phyloP scores from a whole-genome alignment of 2,329 filamentous ascomycete genomes.

The Beauveria australis region DNA sequence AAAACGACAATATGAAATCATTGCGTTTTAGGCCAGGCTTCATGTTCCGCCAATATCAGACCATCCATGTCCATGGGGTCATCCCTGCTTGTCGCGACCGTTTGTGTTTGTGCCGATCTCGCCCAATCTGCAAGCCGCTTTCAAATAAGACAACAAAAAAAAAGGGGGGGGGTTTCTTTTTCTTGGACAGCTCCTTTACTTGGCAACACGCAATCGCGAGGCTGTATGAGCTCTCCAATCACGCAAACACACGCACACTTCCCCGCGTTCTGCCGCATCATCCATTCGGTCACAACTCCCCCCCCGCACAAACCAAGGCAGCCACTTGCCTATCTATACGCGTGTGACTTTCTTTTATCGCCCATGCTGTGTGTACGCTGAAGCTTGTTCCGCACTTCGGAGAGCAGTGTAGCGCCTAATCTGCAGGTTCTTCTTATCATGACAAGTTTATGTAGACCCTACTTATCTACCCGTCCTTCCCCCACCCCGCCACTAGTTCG shows the following conservation, averaged over 20 bases:
- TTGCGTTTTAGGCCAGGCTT: background rate
- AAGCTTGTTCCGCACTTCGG: no score
- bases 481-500: no score
- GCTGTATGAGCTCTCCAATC: background rate
- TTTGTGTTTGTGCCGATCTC: background rate
- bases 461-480: no score
- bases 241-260: background rate
- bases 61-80: background rate
- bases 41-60: background rate
- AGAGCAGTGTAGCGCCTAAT: no score
- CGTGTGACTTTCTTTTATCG: background rate
- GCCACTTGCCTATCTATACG: background rate
- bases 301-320: no score
- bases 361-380: no score
- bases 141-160: background rate
- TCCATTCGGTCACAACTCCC: background rate
- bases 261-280: background rate
- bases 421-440: no score
- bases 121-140: background rate
- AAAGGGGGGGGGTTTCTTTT: no score
- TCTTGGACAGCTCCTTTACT: background rate
- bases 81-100: background rate
- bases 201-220: background rate
- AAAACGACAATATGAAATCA: background rate
- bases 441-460: no score